Percentiles rank a stretch among this genome's conserved stretches.
phyloP scores from a whole-genome alignment of 371 early-diverging fungal species.

The Mortierella sp. region DNA sequence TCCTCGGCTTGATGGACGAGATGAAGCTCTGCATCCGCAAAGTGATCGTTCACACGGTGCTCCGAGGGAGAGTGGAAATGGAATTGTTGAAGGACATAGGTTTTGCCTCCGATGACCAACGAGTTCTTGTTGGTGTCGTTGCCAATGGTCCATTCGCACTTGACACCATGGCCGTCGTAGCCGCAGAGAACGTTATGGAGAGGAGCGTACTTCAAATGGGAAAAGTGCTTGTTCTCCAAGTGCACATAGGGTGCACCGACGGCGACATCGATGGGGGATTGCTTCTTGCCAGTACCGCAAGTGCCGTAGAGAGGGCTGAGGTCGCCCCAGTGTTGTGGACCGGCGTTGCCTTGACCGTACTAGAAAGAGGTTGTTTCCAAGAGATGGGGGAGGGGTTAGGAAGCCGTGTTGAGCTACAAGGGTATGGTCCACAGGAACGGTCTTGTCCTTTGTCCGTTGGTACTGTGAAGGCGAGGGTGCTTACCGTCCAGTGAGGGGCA shows the following conservation, averaged over 20 bases:
- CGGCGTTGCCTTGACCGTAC: slow-evolving; percentile 27
- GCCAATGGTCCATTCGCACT: slow-evolving; percentile 29
- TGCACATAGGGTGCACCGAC: slow-evolving; percentile 13
- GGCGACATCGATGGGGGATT: slow-evolving; percentile 56
- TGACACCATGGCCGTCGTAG: slow-evolving; percentile 41
- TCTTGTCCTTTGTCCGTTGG: no score
- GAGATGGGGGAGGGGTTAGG: no score
- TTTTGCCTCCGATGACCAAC: slow-evolving; percentile 23
- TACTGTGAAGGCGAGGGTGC: no score
- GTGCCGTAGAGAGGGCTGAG: slow-evolving; percentile 28
- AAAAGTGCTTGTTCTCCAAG: slow-evolving; percentile 5
- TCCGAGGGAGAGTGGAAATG: slow-evolving; percentile 65
- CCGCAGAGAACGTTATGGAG: slow-evolving; percentile 16
- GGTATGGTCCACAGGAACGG: no score
- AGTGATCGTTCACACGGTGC: slow-evolving; percentile 55
- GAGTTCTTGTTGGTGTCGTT: slow-evolving; percentile 5
- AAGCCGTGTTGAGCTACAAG: no score
- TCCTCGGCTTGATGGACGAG: slow-evolving; percentile 52
- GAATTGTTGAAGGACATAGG: slow-evolving; percentile 50
- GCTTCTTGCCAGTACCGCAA: slow-evolving; percentile 47
- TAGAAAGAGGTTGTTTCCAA: neutral
- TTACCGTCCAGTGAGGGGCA: no score
- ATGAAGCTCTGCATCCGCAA: slow-evolving; percentile 57
- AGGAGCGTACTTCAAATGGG: slow-evolving; percentile 11
- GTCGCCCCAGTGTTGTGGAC: slow-evolving; percentile 28